Evolutionary conservation across 805 yeast genomes (phyloP).

Genomic region (Danielia reshetovae): DNA sequence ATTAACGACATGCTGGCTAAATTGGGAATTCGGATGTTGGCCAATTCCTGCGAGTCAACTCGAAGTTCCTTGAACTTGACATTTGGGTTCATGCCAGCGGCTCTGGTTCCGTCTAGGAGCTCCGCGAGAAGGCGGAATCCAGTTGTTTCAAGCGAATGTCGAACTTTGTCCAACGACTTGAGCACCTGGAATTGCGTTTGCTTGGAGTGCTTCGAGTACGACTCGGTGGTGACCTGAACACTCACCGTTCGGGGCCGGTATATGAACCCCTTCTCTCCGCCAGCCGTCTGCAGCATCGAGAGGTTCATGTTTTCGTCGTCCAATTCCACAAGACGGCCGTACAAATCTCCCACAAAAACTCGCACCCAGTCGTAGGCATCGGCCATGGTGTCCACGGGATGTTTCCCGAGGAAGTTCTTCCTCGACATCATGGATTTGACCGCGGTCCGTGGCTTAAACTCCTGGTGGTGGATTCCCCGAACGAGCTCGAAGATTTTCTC

Average conservation of each 20-base stretch:
- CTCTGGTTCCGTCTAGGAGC: slow-evolving; percentile 22
- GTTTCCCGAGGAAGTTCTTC: slow-evolving; percentile 65
- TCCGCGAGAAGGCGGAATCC: slow-evolving; percentile 42
- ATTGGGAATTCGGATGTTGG: slow-evolving; percentile 34
- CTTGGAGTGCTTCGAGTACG: slow-evolving; percentile 28
- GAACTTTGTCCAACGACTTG: slow-evolving; percentile 32
- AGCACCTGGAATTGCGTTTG: slow-evolving; percentile 39
- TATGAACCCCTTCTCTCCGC: slow-evolving; percentile 21
- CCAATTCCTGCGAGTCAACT: slow-evolving; percentile 13
- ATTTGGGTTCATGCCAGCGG: slow-evolving; percentile 21
- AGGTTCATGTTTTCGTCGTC: slow-evolving; percentile 56
- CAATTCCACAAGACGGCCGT: slow-evolving; percentile 65
- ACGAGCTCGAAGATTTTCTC: slow-evolving; percentile 55
- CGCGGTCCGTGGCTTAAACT: slow-evolving; percentile 54
- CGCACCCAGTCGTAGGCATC: slow-evolving; percentile 77
- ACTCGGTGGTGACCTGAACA: slow-evolving; percentile 29
- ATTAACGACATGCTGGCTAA: slow-evolving; percentile 48
- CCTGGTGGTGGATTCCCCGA: slow-evolving; percentile 57
- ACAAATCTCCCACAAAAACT: slow-evolving; percentile 78
- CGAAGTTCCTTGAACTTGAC: slow-evolving; percentile 16
- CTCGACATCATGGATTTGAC: slow-evolving; percentile 86
- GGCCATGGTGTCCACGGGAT: slow-evolving; percentile 44
- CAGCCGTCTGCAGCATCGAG: slow-evolving; percentile 19
- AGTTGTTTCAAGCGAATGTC: slow-evolving; percentile 18
- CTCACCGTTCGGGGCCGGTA: slow-evolving; percentile 56